Percentiles rank a stretch among this genome's conserved stretches.
Evolutionary conservation across 1,284 basidiomycete genomes (phyloP).

Genomic region (Heterobasidion annosum): DNA sequence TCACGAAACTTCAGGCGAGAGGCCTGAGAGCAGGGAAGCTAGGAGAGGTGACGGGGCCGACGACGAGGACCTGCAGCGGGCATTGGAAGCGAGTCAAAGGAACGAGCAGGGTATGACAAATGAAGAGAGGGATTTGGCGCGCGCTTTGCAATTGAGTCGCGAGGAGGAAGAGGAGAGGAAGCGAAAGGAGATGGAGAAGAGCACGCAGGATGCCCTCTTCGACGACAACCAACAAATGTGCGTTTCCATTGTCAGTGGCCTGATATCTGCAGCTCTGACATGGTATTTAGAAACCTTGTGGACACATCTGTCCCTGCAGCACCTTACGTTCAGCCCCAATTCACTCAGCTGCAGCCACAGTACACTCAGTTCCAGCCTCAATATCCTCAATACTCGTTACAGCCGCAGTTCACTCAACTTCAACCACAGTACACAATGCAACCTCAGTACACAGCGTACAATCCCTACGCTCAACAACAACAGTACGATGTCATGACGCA

Average conservation of each 20-base stretch:
- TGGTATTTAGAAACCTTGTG: slow-evolving; percentile 9
- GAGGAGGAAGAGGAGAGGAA: slow-evolving; percentile 73
- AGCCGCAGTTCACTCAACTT: slow-evolving; percentile 3
- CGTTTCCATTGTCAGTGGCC: not conserved
- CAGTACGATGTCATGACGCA: slow-evolving; percentile 61
- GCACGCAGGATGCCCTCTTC: slow-evolving; percentile 66
- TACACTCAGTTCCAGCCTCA: slow-evolving; percentile 15
- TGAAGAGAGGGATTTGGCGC: slow-evolving; percentile 72
- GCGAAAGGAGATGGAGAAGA: slow-evolving; percentile 51
- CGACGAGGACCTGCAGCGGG: slow-evolving; percentile 15
- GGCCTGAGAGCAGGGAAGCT: not conserved
- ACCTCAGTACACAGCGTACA: slow-evolving; percentile 45
- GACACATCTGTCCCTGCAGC: slow-evolving; percentile 14
- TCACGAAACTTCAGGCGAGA: slow-evolving; percentile 33
- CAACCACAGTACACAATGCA: not conserved
- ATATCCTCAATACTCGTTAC: slow-evolving; percentile 6
- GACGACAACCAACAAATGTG: slow-evolving; percentile 61
- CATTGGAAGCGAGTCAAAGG: not conserved
- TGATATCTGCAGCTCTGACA: no score
- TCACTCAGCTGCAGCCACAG: slow-evolving; percentile 54
- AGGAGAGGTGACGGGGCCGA: slow-evolving; percentile 48
- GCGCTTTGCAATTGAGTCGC: slow-evolving; percentile 74
- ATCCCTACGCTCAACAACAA: slow-evolving; percentile 87
- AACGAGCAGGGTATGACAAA: slow-evolving; percentile 49
- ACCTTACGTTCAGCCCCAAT: slow-evolving; percentile 26